Evolutionary conservation across 202 grass and related monocot species (phyloP).

Genomic region (Cymbopogon flexuosus): DNA sequence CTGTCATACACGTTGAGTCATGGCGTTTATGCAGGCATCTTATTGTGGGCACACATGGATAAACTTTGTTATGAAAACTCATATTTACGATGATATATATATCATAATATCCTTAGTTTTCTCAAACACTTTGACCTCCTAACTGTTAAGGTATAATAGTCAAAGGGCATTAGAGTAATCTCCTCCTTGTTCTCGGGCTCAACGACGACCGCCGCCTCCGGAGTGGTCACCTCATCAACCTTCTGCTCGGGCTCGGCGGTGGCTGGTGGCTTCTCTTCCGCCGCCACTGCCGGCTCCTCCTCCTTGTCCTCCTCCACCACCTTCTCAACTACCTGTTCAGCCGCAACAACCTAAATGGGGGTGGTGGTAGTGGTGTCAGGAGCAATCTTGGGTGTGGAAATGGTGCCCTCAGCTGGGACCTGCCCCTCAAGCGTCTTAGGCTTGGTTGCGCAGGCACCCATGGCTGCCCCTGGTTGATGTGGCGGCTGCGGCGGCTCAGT

Average conservation of each 20-base stretch:
- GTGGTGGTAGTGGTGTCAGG: background rate
- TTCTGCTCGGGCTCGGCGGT: background rate
- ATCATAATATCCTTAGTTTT: background rate
- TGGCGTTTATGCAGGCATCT: background rate
- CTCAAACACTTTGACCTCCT: background rate
- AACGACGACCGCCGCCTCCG: background rate
- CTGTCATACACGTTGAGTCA: background rate
- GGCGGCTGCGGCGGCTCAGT: slow-evolving; percentile 8
- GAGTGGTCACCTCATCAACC: background rate
- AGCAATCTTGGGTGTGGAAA: slow-evolving; percentile 22
- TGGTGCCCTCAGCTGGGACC: slow-evolving; percentile 8
- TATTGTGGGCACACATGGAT: slow-evolving; percentile 1
- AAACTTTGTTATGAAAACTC: background rate
- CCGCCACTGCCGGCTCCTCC: too few species aligned
- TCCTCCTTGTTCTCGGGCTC: background rate
- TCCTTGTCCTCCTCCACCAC: slow-evolving; percentile 21
- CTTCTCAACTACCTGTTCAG: slow-evolving; percentile 30
- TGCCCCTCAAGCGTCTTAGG: slow-evolving; percentile 47
- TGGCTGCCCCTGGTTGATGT: slow-evolving; percentile 8
- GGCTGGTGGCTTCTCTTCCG: background rate
- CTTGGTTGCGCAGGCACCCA: slow-evolving; percentile 53
- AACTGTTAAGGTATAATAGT: too few species aligned
- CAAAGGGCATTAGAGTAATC: too few species aligned
- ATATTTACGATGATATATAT: background rate
- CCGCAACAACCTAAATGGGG: slow-evolving; percentile 16